Conservation (phyloP, 2,329 filamentous ascomycete species). For the Waltergamsia citrina region DNA sequence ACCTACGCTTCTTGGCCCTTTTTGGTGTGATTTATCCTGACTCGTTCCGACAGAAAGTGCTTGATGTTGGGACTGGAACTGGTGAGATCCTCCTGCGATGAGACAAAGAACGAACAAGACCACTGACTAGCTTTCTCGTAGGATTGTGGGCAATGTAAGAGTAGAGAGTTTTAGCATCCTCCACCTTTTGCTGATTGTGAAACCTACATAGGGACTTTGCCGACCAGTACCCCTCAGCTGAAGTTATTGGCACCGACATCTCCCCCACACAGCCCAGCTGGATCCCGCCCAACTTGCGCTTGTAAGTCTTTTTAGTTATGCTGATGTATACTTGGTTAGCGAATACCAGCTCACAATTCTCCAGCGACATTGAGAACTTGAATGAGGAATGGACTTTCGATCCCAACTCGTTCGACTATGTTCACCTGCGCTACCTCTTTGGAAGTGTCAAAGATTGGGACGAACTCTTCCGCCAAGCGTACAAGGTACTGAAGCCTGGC, state of each 20-base stretch:
- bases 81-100: constrained; percentile 4
- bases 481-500: constrained; percentile 6
- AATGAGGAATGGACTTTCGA: constrained; percentile 31
- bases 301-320: too few relatives aligned
- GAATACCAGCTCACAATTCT: too few relatives aligned
- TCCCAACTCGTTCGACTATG: constrained; percentile 41
- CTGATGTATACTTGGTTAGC: too few relatives aligned
- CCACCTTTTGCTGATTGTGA: not conserved
- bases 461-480: constrained; percentile 30
- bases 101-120: too few relatives aligned
- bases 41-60: constrained; percentile 6
- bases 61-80: constrained; percentile 10
- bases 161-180: too few relatives aligned
- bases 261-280: constrained; percentile 7
- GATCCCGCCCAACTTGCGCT: constrained; percentile 33
- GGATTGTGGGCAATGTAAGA: constrained; percentile 6
- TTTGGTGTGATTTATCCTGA: not conserved
- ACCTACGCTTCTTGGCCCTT: too few relatives aligned
- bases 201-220: constrained; percentile 20
- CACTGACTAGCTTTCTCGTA: not conserved
- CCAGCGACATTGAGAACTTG: constrained; percentile 8
- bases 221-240: constrained; percentile 5
- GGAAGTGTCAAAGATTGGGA: constrained; percentile 49
- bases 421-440: constrained; percentile 47
- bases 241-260: constrained; percentile 4